These are phyloP conservation scores for Alternaria gaisen DNA, from an alignment of 2,329 filamentous ascomycete genomes.

Conservation along the genomic window DNA sequence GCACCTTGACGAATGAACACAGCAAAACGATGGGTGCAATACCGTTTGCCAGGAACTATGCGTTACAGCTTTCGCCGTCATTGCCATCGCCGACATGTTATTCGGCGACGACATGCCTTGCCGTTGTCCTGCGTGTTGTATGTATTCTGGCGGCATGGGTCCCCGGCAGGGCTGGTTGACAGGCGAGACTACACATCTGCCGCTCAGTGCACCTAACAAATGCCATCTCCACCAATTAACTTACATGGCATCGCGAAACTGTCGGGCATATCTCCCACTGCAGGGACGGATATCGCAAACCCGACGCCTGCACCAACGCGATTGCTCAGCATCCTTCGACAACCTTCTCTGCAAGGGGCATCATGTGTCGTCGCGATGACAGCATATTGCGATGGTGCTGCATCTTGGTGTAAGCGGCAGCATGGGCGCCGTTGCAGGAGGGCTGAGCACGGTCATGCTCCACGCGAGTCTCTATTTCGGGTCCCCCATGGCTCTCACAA, in stretches of 20 bases:
- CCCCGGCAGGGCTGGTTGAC: slow-evolving; percentile 20
- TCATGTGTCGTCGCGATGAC: slow-evolving; percentile 24
- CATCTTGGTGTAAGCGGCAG: slow-evolving; percentile 36
- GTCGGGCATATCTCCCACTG: slow-evolving; percentile 21
- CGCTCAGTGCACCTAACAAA: slow-evolving; percentile 28
- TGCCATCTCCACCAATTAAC: slow-evolving; percentile 30
- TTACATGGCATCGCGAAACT: slow-evolving; percentile 11
- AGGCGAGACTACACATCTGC: slow-evolving; percentile 31
- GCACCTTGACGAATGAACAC: slow-evolving; percentile 34
- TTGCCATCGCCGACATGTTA: slow-evolving; percentile 17
- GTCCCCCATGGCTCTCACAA: slow-evolving; percentile 32
- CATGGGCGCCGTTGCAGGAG: slow-evolving; percentile 38
- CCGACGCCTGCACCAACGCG: slow-evolving; percentile 5
- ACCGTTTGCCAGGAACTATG: slow-evolving; percentile 21
- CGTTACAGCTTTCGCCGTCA: slow-evolving; percentile 10
- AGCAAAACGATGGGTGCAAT: slow-evolving; percentile 10
- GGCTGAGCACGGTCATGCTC: slow-evolving; percentile 41
- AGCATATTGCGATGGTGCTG: slow-evolving; percentile 35
- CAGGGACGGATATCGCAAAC: slow-evolving; percentile 26
- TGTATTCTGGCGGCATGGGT: slow-evolving; percentile 11
- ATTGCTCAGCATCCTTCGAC: slow-evolving; percentile 15
- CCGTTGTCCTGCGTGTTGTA: slow-evolving; percentile 16
- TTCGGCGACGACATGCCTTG: slow-evolving; percentile 20
- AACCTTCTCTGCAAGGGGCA: slow-evolving; percentile 11
- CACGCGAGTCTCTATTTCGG: slow-evolving; percentile 43